Evolutionary conservation across 2,329 filamentous ascomycete genomes (phyloP).

Genomic region (Botryosphaeria dothidea): DNA sequence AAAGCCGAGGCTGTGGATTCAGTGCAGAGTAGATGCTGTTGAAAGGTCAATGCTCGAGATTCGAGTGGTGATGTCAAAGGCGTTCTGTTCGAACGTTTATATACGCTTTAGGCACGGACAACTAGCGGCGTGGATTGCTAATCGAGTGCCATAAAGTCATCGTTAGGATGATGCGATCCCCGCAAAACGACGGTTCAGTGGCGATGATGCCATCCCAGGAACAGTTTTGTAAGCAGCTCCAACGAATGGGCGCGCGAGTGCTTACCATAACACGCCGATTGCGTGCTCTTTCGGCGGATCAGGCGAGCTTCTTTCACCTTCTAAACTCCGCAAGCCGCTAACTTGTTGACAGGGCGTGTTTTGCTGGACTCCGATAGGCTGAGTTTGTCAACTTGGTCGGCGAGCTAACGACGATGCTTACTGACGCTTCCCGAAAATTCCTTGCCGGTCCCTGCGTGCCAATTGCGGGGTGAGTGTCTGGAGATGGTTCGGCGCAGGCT

Average conservation of each 20-base stretch:
- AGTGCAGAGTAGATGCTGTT: background rate
- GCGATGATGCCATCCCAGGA: conserved; percentile 18
- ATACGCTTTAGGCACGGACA: background rate
- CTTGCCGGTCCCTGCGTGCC: background rate
- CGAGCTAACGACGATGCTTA: background rate
- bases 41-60: background rate
- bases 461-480: background rate
- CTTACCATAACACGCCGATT: conserved; percentile 17
- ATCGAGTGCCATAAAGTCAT: conserved; percentile 8
- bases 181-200: conserved; percentile 8
- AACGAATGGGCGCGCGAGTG: conserved; percentile 3
- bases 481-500: conserved; percentile 1
- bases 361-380: background rate
- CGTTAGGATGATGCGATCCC: conserved; percentile 9
- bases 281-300: conserved; percentile 18
- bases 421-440: background rate
- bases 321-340: conserved; percentile 3
- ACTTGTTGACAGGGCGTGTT: background rate
- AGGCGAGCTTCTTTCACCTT: background rate
- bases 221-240: conserved; percentile 11
- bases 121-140: background rate
- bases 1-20: background rate
- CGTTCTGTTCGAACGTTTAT: background rate
- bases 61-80: conserved; percentile 1
- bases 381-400: background rate